These are phyloP conservation scores for Cordyceps cateniannulata DNA, from an alignment of 2,329 filamentous ascomycete species.

Conservation along the genomic window DNA sequence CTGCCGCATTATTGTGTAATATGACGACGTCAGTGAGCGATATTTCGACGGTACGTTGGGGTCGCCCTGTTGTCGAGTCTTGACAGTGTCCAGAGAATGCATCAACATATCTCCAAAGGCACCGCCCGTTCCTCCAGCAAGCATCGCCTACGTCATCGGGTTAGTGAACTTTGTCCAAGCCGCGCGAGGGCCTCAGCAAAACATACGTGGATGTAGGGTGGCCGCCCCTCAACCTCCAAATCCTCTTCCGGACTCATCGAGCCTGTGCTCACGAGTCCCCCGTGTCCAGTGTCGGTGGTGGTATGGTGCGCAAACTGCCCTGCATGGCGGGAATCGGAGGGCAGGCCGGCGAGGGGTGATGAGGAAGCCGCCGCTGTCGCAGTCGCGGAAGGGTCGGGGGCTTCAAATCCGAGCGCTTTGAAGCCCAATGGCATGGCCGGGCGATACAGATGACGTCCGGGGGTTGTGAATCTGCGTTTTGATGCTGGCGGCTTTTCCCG, in stretches of 20 bases:
- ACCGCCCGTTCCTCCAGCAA: constrained; percentile 88
- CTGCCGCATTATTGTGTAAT: constrained; percentile 86
- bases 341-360: constrained; percentile 1
- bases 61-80: constrained; percentile 95
- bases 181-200: background rate
- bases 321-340: constrained; percentile 27
- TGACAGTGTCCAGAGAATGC: constrained; percentile 98
- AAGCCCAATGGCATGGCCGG: constrained; percentile 13
- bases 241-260: constrained; percentile 29
- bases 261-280: constrained; percentile 20
- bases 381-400: constrained; percentile 11
- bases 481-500: background rate
- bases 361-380: constrained; percentile 5
- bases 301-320: constrained; percentile 20
- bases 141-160: constrained; percentile 63
- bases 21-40: constrained; percentile 81
- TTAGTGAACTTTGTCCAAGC: background rate
- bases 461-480: background rate
- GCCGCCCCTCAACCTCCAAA: constrained; percentile 36
- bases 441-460: background rate
- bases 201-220: constrained; percentile 39
- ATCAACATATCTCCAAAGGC: constrained; percentile 95
- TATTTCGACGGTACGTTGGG: constrained; percentile 91
- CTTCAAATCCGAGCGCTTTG: constrained; percentile 11
- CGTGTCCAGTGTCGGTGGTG: constrained; percentile 22